A percentile compares a stretch with the other conserved stretches of the same genome.
These are phyloP conservation scores for Aspergillus fijiensis DNA, from an alignment of 2,329 filamentous ascomycete species.

Conservation along the genomic window DNA sequence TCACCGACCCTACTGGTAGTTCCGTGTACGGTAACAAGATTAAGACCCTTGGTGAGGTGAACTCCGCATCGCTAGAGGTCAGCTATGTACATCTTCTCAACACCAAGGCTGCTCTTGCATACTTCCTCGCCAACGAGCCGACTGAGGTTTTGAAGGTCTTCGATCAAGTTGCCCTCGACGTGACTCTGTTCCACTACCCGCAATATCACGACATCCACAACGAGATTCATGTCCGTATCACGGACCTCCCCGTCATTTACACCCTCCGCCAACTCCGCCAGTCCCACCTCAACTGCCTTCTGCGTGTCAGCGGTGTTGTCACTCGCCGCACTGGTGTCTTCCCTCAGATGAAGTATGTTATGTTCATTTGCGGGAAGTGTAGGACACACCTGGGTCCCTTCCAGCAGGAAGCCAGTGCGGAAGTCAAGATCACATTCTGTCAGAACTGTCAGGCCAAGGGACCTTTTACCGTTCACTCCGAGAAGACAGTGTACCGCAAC, in stretches of 20 bases:
- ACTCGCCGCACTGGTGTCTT: slow-evolving; percentile 94
- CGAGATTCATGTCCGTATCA: slow-evolving; percentile 96
- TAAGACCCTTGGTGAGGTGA: slow-evolving; percentile 91
- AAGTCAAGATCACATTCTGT: slow-evolving; percentile 95
- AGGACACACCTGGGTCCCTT: slow-evolving; percentile 89
- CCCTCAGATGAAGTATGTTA: slow-evolving; percentile 96
- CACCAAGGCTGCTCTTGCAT: slow-evolving; percentile 89
- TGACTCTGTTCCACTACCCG: slow-evolving; percentile 91
- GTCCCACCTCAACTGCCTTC: slow-evolving; percentile 91
- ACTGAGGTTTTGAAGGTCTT: slow-evolving; percentile 95
- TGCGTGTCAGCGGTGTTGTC: slow-evolving; percentile 91
- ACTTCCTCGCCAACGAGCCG: slow-evolving; percentile 93
- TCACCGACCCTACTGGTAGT: slow-evolving; percentile 81
- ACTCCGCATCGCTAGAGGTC: slow-evolving; percentile 93
- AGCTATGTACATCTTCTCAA: slow-evolving; percentile 90
- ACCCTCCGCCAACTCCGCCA: slow-evolving; percentile 93
- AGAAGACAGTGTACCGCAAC: slow-evolving; percentile 97
- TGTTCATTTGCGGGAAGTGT: slow-evolving; percentile 95
- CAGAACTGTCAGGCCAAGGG: slow-evolving; percentile 94
- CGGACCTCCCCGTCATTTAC: slow-evolving; percentile 89
- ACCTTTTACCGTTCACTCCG: slow-evolving; percentile 92
- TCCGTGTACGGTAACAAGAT: slow-evolving; percentile 96
- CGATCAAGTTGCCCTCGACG: slow-evolving; percentile 94
- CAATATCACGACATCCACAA: slow-evolving; percentile 97
- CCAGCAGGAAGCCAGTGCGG: slow-evolving; percentile 93